A percentile compares a stretch with the other conserved stretches of the same genome.
These are phyloP conservation scores for Xylaria flabelliformis DNA, from an alignment of 495 filamentous ascomycete species.

Conservation along the genomic window DNA sequence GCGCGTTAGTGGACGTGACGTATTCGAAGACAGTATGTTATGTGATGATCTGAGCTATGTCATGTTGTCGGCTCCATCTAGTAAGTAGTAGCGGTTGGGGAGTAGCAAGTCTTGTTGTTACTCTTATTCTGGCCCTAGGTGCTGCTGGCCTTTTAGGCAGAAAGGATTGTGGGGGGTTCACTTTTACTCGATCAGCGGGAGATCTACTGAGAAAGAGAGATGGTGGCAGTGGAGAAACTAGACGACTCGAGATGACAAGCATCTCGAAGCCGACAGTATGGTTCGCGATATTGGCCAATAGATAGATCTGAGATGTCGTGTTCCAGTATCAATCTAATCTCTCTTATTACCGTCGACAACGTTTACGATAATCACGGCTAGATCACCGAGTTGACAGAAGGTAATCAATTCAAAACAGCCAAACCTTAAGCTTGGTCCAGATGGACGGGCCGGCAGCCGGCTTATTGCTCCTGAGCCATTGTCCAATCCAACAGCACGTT, in stretches of 20 bases:
- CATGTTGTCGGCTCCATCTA: not conserved
- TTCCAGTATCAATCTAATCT: not conserved
- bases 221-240: not conserved
- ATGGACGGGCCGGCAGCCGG: constrained; percentile 20
- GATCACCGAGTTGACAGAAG: constrained; percentile 8
- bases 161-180: not conserved
- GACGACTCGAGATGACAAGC: constrained; percentile 1
- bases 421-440: not conserved
- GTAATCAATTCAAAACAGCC: constrained; percentile 16
- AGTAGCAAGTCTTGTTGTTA: constrained; percentile 8
- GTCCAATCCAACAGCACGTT: not conserved
- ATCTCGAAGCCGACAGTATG: constrained; percentile 5
- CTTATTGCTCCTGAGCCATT: constrained; percentile 1
- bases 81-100: not conserved
- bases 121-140: not conserved
- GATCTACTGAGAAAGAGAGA: not conserved
- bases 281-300: not conserved
- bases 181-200: not conserved
- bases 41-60: not conserved
- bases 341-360: not conserved
- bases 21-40: not conserved
- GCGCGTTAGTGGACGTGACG: constrained; percentile 16
- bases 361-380: not conserved
- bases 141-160: not conserved
- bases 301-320: not conserved